Conservation (phyloP, 148 eudicot species). For the Gaultheria prostrata region DNA sequence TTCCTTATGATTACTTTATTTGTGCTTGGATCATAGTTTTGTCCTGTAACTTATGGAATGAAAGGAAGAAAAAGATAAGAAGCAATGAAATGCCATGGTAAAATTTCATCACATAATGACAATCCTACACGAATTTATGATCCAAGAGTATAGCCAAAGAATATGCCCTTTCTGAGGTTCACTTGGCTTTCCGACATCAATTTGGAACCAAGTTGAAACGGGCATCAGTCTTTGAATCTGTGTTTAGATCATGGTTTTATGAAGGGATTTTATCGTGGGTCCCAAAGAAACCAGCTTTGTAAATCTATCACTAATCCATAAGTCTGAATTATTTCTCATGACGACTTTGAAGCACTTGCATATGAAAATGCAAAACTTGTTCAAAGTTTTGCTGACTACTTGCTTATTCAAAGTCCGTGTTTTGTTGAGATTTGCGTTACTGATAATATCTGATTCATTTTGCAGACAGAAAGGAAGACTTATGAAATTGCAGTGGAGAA, state of each 20-base stretch:
- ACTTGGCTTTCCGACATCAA: not conserved
- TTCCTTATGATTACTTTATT: not conserved
- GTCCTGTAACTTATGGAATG: not conserved
- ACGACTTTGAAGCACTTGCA: not conserved
- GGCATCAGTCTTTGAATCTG: not conserved
- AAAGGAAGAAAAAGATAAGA: not conserved
- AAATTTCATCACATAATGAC: not conserved
- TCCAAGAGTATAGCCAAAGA: not conserved
- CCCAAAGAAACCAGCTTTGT: not conserved
- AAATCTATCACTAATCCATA: not conserved
- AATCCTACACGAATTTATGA: not conserved
- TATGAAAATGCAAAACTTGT: slow-evolving; percentile 1
- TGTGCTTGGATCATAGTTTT: not conserved
- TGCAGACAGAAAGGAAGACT: slow-evolving; percentile 61
- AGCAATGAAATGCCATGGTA: not conserved
- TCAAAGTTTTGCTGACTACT: not conserved
- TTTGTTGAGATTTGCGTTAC: not conserved
- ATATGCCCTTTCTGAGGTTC: not conserved
- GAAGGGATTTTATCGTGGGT: not conserved
- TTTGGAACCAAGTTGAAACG: not conserved
- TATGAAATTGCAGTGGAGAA: slow-evolving; percentile 53
- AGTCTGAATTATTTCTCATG: not conserved
- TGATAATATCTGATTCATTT: not conserved
- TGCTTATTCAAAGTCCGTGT: not conserved
- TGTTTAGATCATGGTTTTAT: not conserved